Base-by-base conservation (phyloP, 495 filamentous ascomycete genomes). In the Letharia lupina region DNA sequence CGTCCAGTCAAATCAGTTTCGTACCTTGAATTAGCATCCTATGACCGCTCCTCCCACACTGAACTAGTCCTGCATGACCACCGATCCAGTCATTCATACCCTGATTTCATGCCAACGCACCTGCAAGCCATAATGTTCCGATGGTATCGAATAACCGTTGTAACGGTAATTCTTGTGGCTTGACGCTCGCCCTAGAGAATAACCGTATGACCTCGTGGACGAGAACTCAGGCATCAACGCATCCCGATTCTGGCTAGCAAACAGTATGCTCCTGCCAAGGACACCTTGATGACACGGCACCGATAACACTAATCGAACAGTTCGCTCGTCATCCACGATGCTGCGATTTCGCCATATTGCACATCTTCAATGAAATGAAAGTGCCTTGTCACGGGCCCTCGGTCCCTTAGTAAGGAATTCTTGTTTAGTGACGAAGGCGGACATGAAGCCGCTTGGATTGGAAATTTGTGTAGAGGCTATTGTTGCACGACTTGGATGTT, bases 401-500 rank as follows among this genome's bases (percentile, higher is more conserved):
- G 23, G n/a, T 31, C 9, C 48, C 48, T 11, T 11, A 13, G 23
- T 7, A 8, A 18, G 52, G 28, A 31, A 10, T 35, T 1, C 4
- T 35, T 56, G 28, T 56, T 35, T 7, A 35, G 52, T 56, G 28
- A 33, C 23, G 31, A 28, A 52, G 48, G 23, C 48, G 48, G 23
- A 31, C 23, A 28, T 28, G n/a, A 28, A 11, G 23, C 31, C n/a
- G n/a, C 5, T 28, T 23, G n/a, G 45, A 56, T 20, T 56, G 12
- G 35, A 18, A 16, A 7, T 35, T 33, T 4, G 52, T 18, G 28
- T 16, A 35, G 13, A 33, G 28, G 35, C 61, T 63, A 89, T 76
- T 94, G 90, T 73, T 88, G 86, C 63, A 98, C 93, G 67, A 98
- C 91, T 76, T 97, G 93, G 64, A 98, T 85, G 73, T 97, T 96